Evolutionary conservation across 2,329 filamentous ascomycete genomes (phyloP).

Genomic region (Zymoseptoria pseudotritici): DNA sequence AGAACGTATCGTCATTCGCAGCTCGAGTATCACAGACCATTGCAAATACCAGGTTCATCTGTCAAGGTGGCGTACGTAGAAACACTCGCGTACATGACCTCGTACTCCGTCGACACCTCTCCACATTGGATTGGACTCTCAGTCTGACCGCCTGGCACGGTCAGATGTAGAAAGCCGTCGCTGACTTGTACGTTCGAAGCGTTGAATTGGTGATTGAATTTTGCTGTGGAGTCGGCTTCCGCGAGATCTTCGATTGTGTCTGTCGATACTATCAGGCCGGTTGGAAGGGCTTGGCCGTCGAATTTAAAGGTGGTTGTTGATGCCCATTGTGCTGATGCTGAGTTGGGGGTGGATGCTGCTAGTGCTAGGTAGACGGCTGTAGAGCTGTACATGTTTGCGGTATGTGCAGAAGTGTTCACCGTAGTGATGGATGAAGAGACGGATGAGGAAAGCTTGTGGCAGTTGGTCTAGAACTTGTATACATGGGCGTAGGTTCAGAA

Average conservation of each 20-base stretch:
- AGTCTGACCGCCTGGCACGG: conserved; percentile 10
- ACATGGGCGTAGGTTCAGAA: neutral
- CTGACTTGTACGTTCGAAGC: conserved; percentile 5
- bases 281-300: neutral
- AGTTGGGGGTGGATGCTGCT: neutral
- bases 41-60: conserved; percentile 3
- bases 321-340: neutral
- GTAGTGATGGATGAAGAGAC: neutral
- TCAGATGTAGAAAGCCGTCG: conserved; percentile 12
- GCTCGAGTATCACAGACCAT: neutral
- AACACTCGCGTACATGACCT: conserved; percentile 12
- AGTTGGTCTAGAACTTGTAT: neutral
- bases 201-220: conserved; percentile 3
- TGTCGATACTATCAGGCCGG: neutral
- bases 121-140: conserved; percentile 8
- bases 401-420: neutral
- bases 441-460: neutral
- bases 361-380: neutral
- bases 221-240: neutral
- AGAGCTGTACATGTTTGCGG: neutral
- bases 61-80: conserved; percentile 8
- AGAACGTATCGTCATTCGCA: conserved; percentile 1
- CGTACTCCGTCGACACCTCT: conserved; percentile 10
- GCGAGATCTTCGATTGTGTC: conserved; percentile 1
- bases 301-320: neutral